Base-by-base conservation (phyloP, 768 basidiomycete species). In the Boletus subparvulus region DNA sequence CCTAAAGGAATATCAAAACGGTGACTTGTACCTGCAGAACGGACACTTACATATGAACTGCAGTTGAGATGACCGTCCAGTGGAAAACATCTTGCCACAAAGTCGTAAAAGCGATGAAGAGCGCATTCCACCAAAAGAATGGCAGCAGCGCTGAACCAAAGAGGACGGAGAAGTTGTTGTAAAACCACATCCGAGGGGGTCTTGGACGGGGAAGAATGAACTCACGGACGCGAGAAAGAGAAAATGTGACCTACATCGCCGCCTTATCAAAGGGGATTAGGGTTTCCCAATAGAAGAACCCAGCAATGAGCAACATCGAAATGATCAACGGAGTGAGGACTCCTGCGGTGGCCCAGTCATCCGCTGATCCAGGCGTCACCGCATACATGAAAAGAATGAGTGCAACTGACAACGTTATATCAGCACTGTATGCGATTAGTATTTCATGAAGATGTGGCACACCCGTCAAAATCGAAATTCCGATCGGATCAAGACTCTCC, bases 221-320 rank as follows among this genome's bases (percentile, higher is more conserved):
- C 6, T 33, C 13, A 11, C 13, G 36, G 8, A 32, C 8, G 35
- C 19, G 1, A 36, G 54, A 30, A 32, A 24, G 10, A 54, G 32
- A 32, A 35, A n/a, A 16, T 19, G 26, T 14, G 14, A 62, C 76
- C 42, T 60, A 79, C 78, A 80, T 64, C 6, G 77, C 75, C 12
- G 83, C 81, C 6, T 62, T 65, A 13, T 78, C 67, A 16, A 62
- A 60, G 3, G 76, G 77, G 14, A 81, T 64, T 0, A 61, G 43
- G 10, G 74, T 67, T 60, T 85, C 82, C 76, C 78, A 84, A 49
- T 75, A 69, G 68, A 85, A 80, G 72, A 86, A 86, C 1, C 51
- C 66, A 28, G 68, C 60, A 37, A 69, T 62, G 12, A 80, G 57
- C 10, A 76, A 35, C 55, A 81, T 63, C 6, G 82, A 78, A 35